phyloP scores from a whole-genome alignment of 495 filamentous ascomycete genomes.

The Amorphotheca resinae region DNA sequence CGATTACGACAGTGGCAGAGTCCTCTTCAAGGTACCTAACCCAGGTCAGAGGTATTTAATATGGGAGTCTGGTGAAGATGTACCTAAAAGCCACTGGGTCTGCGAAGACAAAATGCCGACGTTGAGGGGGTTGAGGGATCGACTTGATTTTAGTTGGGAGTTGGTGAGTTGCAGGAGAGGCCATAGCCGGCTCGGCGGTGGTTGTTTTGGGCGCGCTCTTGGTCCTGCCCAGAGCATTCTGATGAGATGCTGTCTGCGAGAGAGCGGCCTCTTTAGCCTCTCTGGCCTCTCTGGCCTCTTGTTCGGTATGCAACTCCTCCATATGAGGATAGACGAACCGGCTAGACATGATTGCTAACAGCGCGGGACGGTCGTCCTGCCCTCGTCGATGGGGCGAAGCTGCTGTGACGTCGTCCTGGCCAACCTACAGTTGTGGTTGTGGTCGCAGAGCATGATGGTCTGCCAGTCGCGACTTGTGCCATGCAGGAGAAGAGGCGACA shows the following conservation, averaged over 20 bases:
- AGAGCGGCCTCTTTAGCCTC: constrained; percentile 12
- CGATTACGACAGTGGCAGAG: constrained; percentile 58
- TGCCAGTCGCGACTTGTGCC: not conserved
- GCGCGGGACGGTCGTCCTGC: not conserved
- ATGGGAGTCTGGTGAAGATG: constrained; percentile 2
- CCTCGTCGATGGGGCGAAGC: not conserved
- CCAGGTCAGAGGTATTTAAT: not conserved
- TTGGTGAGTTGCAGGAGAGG: not conserved
- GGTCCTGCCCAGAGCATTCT: constrained; percentile 6
- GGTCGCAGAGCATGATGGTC: constrained; percentile 1
- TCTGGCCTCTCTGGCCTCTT: too few species aligned
- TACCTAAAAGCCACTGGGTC: constrained; percentile 61
- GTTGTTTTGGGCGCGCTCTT: constrained; percentile 3
- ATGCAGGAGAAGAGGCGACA: not conserved
- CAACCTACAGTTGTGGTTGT: not conserved
- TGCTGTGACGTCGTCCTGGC: constrained; percentile 10
- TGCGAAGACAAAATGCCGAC: constrained; percentile 50
- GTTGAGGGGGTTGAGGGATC: constrained; percentile 11
- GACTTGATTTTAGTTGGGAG: not conserved
- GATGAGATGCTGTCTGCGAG: constrained; percentile 10
- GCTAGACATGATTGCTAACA: constrained; percentile 10
- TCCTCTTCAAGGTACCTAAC: constrained; percentile 80
- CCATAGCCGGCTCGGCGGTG: not conserved
- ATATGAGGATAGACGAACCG: constrained; percentile 14
- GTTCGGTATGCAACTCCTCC: constrained; percentile 18